Base-by-base conservation (phyloP, 192 early-diverging fungal genomes). In the Rhizophlyctis rosea region DNA sequence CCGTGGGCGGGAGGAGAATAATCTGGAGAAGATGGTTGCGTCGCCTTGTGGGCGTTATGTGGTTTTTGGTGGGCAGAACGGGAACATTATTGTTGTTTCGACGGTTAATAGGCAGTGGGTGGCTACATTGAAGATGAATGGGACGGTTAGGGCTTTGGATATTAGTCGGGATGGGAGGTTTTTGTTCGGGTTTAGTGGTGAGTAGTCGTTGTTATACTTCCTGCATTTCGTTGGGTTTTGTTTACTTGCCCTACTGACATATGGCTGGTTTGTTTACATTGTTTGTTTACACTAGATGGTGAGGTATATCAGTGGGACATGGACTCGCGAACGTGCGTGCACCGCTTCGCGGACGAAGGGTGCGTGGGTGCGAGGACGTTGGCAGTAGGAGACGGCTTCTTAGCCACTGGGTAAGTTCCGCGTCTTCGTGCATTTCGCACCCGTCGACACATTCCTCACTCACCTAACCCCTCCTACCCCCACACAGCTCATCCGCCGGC, bases 251-350 rank as follows among this genome's bases (percentile, higher is more conserved):
- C 53, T 56, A 33, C 44, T n/a, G 18, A 11, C 28, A 27, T 30
- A 14, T 39, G 30, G 30, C 21, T 29, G 16, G 3, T 64, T 4
- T 32, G 52, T 27, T 61, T 51, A 34, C 32, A 52, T 47, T 23
- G 48, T 72, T 83, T 81, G 28, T 76, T 86, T 48, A 86, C 86
- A 47, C 71, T 74, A 1, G 93, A 96, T 67, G 89, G 89, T 35
- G 88, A 91, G 62, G 79, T 94, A 2, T 97, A 95, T 69, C 88
- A 90, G 67, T 98, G 91, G 88, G 91, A 97, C 66, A 59, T 94
- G 39, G 78, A 79, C 13, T 67, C 81, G 29, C 85, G 89, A 48
- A 76, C 77, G 39, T 93, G 91, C 68, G 61, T 91, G 11, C 86
- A 90, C 62, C 77, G 81, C 51, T 97, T 92, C 79, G 53, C 73